Evolutionary conservation across 2,329 filamentous ascomycete genomes (phyloP).

Genomic region (Bipolaris bicolor): DNA sequence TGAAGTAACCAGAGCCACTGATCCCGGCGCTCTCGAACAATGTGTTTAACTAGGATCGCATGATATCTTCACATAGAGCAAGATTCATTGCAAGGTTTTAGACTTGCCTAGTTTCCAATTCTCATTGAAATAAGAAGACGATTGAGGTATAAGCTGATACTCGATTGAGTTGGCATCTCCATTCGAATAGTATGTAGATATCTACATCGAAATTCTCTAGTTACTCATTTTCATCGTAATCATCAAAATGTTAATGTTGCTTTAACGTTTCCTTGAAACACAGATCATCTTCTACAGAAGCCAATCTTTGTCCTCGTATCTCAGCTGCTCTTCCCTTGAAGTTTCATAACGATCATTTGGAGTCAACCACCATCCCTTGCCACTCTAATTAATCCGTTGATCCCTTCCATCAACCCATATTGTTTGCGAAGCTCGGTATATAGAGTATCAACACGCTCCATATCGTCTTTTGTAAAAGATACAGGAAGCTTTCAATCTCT

Average conservation of each 20-base stretch:
- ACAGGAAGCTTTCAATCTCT: no score
- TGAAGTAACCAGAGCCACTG: no score
- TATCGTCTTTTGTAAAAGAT: constrained; percentile 23
- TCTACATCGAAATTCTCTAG: no score
- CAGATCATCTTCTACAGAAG: constrained; percentile 23
- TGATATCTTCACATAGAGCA: no score
- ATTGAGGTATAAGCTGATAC: no score
- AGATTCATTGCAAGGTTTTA: no score
- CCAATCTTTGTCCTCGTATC: constrained; percentile 26
- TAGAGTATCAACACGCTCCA: background rate
- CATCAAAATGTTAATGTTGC: constrained; percentile 35
- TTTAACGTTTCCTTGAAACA: constrained; percentile 28
- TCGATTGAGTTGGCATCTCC: no score
- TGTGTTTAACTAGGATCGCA: no score
- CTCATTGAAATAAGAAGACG: no score
- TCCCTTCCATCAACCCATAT: constrained; percentile 25
- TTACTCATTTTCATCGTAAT: constrained; percentile 26
- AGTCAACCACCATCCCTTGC: constrained; percentile 38
- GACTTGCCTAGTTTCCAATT: no score
- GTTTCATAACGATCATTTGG: constrained; percentile 14
- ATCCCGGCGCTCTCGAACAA: no score
- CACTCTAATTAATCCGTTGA: constrained; percentile 30
- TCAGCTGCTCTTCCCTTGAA: constrained; percentile 26
- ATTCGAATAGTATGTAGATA: no score
- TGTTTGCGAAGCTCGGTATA: constrained; percentile 20